Evolutionary conservation across 257 asterid species (phyloP), one percentile per base, ranked within the genome.

Genomic region (Apocynum venetum): DNA sequence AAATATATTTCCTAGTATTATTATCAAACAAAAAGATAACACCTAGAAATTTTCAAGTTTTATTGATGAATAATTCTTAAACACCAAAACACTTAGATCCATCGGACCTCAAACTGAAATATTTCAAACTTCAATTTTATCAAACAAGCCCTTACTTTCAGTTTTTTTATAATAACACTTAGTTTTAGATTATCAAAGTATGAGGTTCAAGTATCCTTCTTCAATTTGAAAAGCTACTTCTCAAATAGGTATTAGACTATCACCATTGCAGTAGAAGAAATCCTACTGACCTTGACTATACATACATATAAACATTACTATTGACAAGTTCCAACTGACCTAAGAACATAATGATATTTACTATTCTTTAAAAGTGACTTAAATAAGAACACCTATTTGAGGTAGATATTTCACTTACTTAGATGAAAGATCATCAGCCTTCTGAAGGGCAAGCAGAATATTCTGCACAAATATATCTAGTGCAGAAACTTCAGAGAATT

Each of bases 391-490:
- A 43, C 72, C 15, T 20, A 15, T 55, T 47, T 56, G 61, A 77
- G 43, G 60, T 64, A 67, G 53, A 53, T 4, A 57, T 17, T 12
- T 12, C 35, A 87, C 96, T 84, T 85, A 96, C 99, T 83, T 87
- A 77, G 87, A 70, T 15, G 93, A 89, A 76, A 91, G 92, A 81
- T 83, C 91, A 87, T 86, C 83, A 80, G 89, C 89, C 68, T 83
- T 74, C 77, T 75, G 79, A 64, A 90, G 85, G 77, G 87, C 35
- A 17, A 47, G 46, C 57, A 90, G 77, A 81, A 84, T 84, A 83
- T 82, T 84, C 80, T 38, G 84, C 76, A 92, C 67, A 73, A 85
- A 87, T 47, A 76, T n/a, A 72, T 85, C 85, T 48, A 84, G 77
- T 52, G 92, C 77, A 68, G 84, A 84, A 82, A 77, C 63, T 44